A percentile compares a stretch with the other conserved stretches of the same genome.
phyloP scores from a whole-genome alignment of 2,329 filamentous ascomycete species.

The Colletotrichum spinosum region DNA sequence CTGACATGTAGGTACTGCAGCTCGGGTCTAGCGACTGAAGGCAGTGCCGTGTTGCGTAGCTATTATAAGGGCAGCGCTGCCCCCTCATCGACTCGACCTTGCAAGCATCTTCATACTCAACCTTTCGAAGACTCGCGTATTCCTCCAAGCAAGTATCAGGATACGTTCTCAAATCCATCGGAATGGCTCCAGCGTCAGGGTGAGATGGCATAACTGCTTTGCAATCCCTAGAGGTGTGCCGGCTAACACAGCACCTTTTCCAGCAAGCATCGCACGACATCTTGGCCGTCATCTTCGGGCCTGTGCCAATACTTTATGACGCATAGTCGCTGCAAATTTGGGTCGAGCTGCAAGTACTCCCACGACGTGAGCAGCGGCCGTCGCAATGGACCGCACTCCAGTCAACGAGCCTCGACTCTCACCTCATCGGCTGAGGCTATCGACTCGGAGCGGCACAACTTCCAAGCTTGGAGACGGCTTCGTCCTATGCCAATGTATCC shows the following conservation, averaged over 20 bases:
- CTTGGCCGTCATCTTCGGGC: background rate
- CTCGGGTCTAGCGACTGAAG: too few relatives aligned
- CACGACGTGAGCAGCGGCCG: background rate
- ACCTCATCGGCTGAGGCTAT: background rate
- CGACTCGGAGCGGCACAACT: conserved; percentile 6
- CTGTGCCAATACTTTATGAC: conserved; percentile 1
- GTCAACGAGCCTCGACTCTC: background rate
- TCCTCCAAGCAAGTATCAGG: too few relatives aligned
- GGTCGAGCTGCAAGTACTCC: conserved; percentile 8
- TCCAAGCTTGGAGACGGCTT: conserved; percentile 16
- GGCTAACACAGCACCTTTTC: background rate
- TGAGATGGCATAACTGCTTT: too few relatives aligned
- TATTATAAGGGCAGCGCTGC: too few relatives aligned
- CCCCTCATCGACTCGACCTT: too few relatives aligned
- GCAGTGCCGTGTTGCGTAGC: too few relatives aligned
- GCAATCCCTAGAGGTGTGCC: too few relatives aligned
- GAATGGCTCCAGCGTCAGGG: background rate
- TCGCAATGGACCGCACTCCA: background rate
- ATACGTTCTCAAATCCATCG: too few relatives aligned
- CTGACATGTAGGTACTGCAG: too few relatives aligned
- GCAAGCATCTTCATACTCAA: too few relatives aligned
- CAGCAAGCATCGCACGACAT: background rate
- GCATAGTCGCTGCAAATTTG: conserved; percentile 4
- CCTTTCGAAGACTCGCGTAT: too few relatives aligned
- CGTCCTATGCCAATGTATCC: background rate